Percentiles rank a stretch among this genome's conserved stretches.
Evolutionary conservation across 306 rosid genomes (phyloP).

Genomic region (Erythrophleum fordii): DNA sequence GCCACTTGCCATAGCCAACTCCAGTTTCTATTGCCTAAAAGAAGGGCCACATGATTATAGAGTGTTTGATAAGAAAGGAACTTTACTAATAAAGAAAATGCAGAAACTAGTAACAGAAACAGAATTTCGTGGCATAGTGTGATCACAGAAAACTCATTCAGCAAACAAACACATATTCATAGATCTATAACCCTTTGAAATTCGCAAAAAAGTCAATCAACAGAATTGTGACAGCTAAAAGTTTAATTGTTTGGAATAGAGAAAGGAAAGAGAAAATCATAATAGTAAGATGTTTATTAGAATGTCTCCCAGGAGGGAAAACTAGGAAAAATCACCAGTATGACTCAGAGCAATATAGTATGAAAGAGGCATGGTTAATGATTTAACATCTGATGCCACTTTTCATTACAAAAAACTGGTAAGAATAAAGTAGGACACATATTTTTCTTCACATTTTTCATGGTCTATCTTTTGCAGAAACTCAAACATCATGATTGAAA

Average conservation of each 20-base stretch:
- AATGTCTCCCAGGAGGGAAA: too few relatives aligned
- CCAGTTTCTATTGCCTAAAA: constrained; percentile 90
- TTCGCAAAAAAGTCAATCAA: constrained; percentile 3
- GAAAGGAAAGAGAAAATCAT: too few relatives aligned
- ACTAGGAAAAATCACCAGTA: too few relatives aligned
- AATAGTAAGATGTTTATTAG: too few relatives aligned
- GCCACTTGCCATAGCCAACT: constrained; percentile 89
- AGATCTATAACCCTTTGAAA: constrained; percentile 20
- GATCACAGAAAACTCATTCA: not conserved
- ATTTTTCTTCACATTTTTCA: constrained; percentile 9
- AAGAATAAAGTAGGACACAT: not conserved
- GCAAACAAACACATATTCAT: constrained; percentile 20
- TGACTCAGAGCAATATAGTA: too few relatives aligned
- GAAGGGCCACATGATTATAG: constrained; percentile 33
- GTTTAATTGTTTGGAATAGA: too few relatives aligned
- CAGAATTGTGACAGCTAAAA: not conserved
- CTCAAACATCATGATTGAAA: constrained; percentile 18
- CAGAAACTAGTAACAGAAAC: not conserved
- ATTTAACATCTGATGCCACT: not conserved
- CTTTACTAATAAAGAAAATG: constrained; percentile 19
- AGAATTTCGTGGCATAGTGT: too few relatives aligned
- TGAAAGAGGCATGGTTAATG: constrained; percentile 3
- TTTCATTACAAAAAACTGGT: not conserved
- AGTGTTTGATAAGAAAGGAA: constrained; percentile 23
- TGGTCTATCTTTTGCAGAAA: constrained; percentile 11